These are phyloP conservation scores for Phanerodontia chrysosporium DNA, from an alignment of 768 basidiomycete genomes.

Conservation along the genomic window DNA sequence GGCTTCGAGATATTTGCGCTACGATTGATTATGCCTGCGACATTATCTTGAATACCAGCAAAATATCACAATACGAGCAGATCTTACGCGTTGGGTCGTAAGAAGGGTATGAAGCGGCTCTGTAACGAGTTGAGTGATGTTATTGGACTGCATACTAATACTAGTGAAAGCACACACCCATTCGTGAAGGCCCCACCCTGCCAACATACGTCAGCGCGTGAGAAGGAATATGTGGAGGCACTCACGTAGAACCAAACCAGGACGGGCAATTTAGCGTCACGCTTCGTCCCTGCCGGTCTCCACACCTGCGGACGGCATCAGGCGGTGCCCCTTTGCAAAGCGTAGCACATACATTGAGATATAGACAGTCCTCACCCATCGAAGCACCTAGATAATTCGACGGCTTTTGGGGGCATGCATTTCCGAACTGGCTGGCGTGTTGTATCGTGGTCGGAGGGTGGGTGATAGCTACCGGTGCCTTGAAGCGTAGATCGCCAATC, in stretches of 20 bases:
- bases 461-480: constrained; percentile 43
- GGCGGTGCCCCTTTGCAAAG: not conserved
- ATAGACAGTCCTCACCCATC: constrained; percentile 51
- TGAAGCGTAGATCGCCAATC: constrained; percentile 51
- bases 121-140: constrained; percentile 16
- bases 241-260: constrained; percentile 32
- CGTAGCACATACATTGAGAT: constrained; percentile 39
- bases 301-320: constrained; percentile 20
- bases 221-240: not conserved
- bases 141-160: not conserved
- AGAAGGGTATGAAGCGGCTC: constrained; percentile 38
- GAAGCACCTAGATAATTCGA: constrained; percentile 35
- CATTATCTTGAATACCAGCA: not conserved
- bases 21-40: constrained; percentile 43
- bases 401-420: constrained; percentile 51
- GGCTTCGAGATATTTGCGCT: constrained; percentile 46
- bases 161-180: constrained; percentile 34
- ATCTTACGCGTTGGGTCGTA: constrained; percentile 45
- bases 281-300: constrained; percentile 23
- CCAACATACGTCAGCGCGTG: not conserved
- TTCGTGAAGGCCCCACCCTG: constrained; percentile 48
- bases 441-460: constrained; percentile 27
- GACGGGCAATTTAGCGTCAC: constrained; percentile 26
- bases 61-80: no score
- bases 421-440: constrained; percentile 46